These are phyloP conservation scores for Suillus clintonianus DNA, from an alignment of 768 basidiomycete genomes.

Conservation along the genomic window DNA sequence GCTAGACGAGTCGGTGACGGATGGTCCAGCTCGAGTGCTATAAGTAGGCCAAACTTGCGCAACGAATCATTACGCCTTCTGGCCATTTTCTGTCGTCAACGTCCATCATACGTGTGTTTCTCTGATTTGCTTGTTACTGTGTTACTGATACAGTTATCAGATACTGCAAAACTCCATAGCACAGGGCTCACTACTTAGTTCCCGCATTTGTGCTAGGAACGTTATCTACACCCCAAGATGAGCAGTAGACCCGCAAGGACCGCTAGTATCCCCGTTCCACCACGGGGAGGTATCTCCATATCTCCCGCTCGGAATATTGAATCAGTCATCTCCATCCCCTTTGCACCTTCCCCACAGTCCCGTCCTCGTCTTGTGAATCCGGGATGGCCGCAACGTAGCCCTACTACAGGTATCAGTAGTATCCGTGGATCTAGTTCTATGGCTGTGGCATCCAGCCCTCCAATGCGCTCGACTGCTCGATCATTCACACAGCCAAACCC, in stretches of 20 bases:
- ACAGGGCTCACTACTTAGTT: background rate
- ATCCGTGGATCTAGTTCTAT: slow-evolving; percentile 34
- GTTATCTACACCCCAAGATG: slow-evolving; percentile 32
- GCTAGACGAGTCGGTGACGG: background rate
- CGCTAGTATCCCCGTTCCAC: slow-evolving; percentile 66
- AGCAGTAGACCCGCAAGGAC: slow-evolving; percentile 58
- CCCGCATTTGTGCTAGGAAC: background rate
- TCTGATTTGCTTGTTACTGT: background rate
- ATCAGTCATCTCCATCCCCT: slow-evolving; percentile 64
- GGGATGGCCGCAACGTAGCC: slow-evolving; percentile 28
- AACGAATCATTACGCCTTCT: background rate
- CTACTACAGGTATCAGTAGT: slow-evolving; percentile 36
- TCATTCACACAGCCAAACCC: slow-evolving; percentile 38
- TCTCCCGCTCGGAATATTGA: slow-evolving; percentile 63
- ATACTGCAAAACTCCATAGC: background rate
- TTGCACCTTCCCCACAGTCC: slow-evolving; percentile 38
- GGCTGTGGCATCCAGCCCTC: slow-evolving; percentile 32
- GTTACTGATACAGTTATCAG: background rate
- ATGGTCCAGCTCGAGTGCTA: slow-evolving; percentile 4
- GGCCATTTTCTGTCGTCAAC: background rate
- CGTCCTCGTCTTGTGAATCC: slow-evolving; percentile 42
- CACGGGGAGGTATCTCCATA: slow-evolving; percentile 43
- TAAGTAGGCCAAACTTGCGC: slow-evolving; percentile 7
- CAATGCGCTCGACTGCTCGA: slow-evolving; percentile 45
- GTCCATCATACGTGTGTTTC: background rate